A percentile compares a stretch with the other conserved stretches of the same genome.
phyloP scores from a whole-genome alignment of 179 eudicot species.

The Silene noctiflora region DNA sequence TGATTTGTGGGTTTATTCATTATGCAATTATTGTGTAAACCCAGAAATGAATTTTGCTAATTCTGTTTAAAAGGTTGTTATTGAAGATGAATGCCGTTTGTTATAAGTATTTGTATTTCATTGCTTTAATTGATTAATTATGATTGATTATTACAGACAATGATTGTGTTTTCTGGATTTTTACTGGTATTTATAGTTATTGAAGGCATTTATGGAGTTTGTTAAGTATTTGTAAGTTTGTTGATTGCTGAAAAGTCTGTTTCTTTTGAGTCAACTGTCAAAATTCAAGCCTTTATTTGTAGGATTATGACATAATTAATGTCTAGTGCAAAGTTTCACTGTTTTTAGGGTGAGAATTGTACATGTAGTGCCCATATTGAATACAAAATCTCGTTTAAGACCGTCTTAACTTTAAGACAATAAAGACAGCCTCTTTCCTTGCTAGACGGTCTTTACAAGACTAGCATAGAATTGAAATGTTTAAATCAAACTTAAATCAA shows the following conservation, averaged over 20 bases:
- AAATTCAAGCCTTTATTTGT: neutral
- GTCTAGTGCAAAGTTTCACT: neutral
- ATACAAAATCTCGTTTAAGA: neutral
- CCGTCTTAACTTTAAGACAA: no score
- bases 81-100: conserved; percentile 7
- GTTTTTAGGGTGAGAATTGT: neutral
- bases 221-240: neutral
- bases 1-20: neutral
- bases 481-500: neutral
- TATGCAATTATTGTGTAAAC: neutral
- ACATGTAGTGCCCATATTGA: neutral
- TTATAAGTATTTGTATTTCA: neutral
- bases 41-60: neutral
- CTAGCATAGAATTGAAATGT: neutral
- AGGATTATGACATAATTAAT: neutral
- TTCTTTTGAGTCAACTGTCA: conserved; percentile 6
- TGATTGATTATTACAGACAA: neutral
- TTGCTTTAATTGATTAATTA: conserved; percentile 1
- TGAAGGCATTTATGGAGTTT: neutral
- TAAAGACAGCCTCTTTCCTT: neutral
- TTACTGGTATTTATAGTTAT: neutral
- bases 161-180: neutral
- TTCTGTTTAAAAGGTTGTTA: neutral
- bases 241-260: conserved; percentile 2
- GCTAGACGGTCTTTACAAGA: neutral